Evolutionary conservation across 257 asterid genomes (phyloP), one percentile per base, ranked within the genome.

Genomic region (Coffea eugenioides): DNA sequence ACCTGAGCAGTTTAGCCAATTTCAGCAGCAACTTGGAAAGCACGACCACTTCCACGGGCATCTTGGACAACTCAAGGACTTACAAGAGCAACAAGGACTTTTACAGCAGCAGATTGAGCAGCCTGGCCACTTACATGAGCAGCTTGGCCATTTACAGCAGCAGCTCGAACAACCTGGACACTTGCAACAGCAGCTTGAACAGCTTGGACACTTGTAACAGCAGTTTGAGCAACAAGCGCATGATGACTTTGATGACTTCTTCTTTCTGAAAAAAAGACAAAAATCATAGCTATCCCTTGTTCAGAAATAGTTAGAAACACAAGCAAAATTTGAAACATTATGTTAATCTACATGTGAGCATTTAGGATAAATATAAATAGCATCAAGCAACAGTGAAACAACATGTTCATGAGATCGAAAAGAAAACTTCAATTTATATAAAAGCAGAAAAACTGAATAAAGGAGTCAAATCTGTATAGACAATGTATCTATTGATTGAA

Each of bases 251-350:
- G 91, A 82, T 54, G 84, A 64, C 72, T 85, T 85, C 84, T 80
- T 85, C 82, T 86, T 87, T 80, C 94, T 92, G 89, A 74, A 88
- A 77, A 74, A 83, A 68, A 45, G 4, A 6, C 62, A 56, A 6
- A 20, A 56, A 20, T 18, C n/a, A 56, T 49, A 6, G 45, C 2
- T 3, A 11, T 13, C 56, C 21, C 36, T 18, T 10, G 52, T 77
- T 65, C 59, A 69, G 25, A 46, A n/a, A 12, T 64, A 31, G 31
- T 7, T 18, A 16, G 39, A 25, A 48, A 45, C 48, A 57, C 41
- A 74, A 31, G 43, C 52, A 41, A 41, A 75, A 51, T 31, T 13
- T 54, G 43, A 52, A 16, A 12, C 5, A 39, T 0, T 8, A 8
- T 20, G 27, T 25, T n/a, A 62, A 25, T n/a, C 69, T n/a, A 25